Evolutionary conservation across 2,329 filamentous ascomycete genomes (phyloP).

Genomic region (Ramichloridium luteum): DNA sequence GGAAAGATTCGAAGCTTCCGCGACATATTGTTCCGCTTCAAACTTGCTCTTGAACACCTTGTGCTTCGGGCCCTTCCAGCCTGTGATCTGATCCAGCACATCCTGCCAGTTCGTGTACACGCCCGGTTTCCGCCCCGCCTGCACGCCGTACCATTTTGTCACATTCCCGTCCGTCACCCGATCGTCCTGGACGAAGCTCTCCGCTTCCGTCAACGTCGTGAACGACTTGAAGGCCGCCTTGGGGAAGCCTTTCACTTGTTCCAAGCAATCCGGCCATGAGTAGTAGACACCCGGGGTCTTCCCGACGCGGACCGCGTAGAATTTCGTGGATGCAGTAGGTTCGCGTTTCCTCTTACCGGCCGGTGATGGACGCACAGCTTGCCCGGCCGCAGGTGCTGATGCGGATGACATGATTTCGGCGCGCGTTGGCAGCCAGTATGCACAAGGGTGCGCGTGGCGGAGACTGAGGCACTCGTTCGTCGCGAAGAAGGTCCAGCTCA

Average conservation of each 20-base stretch:
- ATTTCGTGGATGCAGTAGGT: slow-evolving; percentile 36
- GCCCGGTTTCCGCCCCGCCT: slow-evolving; percentile 44
- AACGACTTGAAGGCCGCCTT: slow-evolving; percentile 60
- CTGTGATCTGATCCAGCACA: slow-evolving; percentile 60
- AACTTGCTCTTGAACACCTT: slow-evolving; percentile 36
- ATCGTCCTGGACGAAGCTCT: slow-evolving; percentile 55
- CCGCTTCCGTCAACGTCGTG: slow-evolving; percentile 58
- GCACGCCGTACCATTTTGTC: slow-evolving; percentile 48
- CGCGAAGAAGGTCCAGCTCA: no score
- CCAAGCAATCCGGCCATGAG: slow-evolving; percentile 49
- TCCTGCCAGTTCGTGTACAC: slow-evolving; percentile 57
- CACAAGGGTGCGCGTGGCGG: no score
- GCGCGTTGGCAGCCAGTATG: no score
- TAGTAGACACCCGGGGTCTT: slow-evolving; percentile 51
- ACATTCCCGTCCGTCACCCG: slow-evolving; percentile 9
- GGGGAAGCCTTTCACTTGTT: slow-evolving; percentile 48
- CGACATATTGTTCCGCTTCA: slow-evolving; percentile 71
- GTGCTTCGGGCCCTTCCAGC: slow-evolving; percentile 53
- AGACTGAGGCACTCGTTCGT: no score
- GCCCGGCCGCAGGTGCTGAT: no score
- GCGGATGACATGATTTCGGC: no score
- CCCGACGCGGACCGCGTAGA: slow-evolving; percentile 52
- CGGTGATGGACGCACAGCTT: slow-evolving; percentile 5
- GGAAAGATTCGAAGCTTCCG: slow-evolving; percentile 14
- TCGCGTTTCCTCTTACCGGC: slow-evolving; percentile 46